Conservation (phyloP, 78 protist genomes). For the Dictyostelium intermedium region DNA sequence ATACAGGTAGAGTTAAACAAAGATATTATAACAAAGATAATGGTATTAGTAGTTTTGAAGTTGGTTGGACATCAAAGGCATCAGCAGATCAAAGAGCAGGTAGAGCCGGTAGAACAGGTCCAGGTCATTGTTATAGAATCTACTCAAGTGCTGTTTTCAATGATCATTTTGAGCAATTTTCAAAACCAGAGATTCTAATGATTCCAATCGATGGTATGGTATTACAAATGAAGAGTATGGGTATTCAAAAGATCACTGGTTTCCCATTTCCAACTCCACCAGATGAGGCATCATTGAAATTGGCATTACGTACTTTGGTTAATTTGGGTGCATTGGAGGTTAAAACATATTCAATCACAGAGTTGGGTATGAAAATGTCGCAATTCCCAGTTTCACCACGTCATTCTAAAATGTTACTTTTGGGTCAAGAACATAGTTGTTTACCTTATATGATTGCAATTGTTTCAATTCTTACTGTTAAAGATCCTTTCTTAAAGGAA, state of each 20-base stretch:
- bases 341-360: constrained; percentile 53
- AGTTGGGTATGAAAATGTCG: constrained; percentile 78
- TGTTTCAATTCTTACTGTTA: constrained; percentile 90
- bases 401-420: constrained; percentile 91
- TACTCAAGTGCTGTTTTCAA: constrained; percentile 91
- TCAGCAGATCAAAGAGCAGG: constrained; percentile 94
- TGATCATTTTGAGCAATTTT: constrained; percentile 79
- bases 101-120: constrained; percentile 95
- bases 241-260: constrained; percentile 84
- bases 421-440: constrained; percentile 76
- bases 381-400: constrained; percentile 91
- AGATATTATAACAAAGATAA: constrained; percentile 32
- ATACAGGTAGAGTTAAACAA: constrained; percentile 92
- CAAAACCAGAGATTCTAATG: constrained; percentile 91
- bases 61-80: constrained; percentile 94
- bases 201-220: constrained; percentile 87
- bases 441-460: constrained; percentile 82
- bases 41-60: constrained; percentile 83
- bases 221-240: constrained; percentile 95
- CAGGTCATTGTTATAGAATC: constrained; percentile 96
- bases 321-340: constrained; percentile 86
- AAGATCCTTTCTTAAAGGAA: constrained; percentile 66
- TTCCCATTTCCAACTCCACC: constrained; percentile 97
- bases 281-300: neutral
- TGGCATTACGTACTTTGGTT: constrained; percentile 9